Base-by-base conservation (phyloP, 495 filamentous ascomycete species). In the Pyronema domesticum region DNA sequence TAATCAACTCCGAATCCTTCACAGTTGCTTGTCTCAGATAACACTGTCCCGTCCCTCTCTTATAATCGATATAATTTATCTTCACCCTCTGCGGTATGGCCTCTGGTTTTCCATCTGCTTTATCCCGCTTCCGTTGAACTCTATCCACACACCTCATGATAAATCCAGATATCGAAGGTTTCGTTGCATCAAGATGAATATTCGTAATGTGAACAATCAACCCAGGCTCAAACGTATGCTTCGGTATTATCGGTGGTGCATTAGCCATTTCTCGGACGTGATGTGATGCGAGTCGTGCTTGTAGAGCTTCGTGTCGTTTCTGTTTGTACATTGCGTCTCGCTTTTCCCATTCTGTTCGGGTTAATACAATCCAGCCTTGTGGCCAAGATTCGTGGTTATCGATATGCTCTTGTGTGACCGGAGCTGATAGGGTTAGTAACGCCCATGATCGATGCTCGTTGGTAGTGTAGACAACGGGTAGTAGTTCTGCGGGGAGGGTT, bases 361-460 rank as follows among this genome's bases (percentile, higher is more conserved):
- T 65, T 58, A 72, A 56, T 9, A 70, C 56, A 50, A 69, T 68
- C 69, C 69, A 72, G 37, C 63, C 58, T 10, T 60, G 51, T 1
- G 69, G 69, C 62, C 63, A 69, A 23, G 60, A 10, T 19, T 52
- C 46, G 47, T 46, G 52, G 4, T 58, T 55, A 14, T 42, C 54
- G 43, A 54, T 59, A 56, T 64, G 57, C 37, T 47, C 49, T 48
- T 60, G 44, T 10, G 55, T 56, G 45, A 67, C 56, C 10, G 37
- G 34, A n/a, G 58, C 58, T 35, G 68, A 70, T 13, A 71, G 40
- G 17, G 63, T 62, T 14, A 72, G 58, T 34, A 72, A 65, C 40
- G 64, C 67, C 57, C 67, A 72, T 17, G 65, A 52, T 34, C 58
- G 65, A 17, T 55, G 53, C 15, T 46, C 35, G 46, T 48, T 56